Evolutionary conservation across 2,329 filamentous ascomycete genomes (phyloP).

Genomic region (Claviceps pazoutovae): DNA sequence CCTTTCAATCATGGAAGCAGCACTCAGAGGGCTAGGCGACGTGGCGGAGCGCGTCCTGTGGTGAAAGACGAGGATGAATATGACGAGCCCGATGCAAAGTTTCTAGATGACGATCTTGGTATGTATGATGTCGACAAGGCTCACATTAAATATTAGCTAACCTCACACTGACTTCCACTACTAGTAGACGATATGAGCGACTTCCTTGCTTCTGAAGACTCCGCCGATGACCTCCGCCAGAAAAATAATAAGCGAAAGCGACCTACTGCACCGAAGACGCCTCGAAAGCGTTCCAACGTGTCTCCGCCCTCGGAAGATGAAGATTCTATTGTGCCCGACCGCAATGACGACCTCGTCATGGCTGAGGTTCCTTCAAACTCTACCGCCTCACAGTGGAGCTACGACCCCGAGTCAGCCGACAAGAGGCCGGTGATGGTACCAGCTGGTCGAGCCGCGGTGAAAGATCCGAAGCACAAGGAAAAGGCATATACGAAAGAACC

Average conservation of each 20-base stretch:
- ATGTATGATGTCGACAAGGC: too few species aligned
- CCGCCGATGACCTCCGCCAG: conserved; percentile 45
- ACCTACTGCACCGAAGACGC: conserved; percentile 32
- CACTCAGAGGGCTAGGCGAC: conserved; percentile 24
- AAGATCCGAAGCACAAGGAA: conserved; percentile 29
- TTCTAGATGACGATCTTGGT: conserved; percentile 28
- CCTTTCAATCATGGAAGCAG: conserved; percentile 40
- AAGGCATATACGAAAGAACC: conserved; percentile 75
- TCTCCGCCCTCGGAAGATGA: conserved; percentile 24
- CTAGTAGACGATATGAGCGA: conserved; percentile 60
- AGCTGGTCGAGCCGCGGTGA: conserved; percentile 13
- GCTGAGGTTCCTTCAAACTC: conserved; percentile 48
- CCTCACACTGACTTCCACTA: conserved; percentile 3
- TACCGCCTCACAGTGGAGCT: conserved; percentile 71
- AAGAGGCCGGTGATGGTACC: conserved; percentile 23
- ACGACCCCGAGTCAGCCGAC: conserved; percentile 34
- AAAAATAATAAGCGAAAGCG: conserved; percentile 64
- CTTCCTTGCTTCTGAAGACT: conserved; percentile 79
- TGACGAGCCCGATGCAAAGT: conserved; percentile 50
- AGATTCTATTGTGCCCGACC: conserved; percentile 29
- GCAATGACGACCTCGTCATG: conserved; percentile 37
- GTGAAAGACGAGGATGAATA: conserved; percentile 57
- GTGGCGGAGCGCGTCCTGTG: conserved; percentile 38
- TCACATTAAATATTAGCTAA: background rate
- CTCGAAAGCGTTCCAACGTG: conserved; percentile 49